Evolutionary conservation across 805 yeast genomes (phyloP).

Genomic region (Cyberlindnera maclurae): DNA sequence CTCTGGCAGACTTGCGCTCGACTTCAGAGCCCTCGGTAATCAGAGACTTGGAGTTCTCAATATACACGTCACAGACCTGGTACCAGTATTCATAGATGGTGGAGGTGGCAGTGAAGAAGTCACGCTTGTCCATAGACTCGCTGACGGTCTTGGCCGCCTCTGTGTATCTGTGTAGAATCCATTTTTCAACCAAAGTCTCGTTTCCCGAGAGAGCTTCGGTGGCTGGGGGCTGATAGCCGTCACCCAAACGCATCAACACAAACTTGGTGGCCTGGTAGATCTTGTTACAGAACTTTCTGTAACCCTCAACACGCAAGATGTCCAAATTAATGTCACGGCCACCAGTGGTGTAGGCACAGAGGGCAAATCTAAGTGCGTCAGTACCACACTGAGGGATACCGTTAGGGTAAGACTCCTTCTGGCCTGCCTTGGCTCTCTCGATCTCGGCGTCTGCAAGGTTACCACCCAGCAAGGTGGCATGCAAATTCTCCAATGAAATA

Average conservation of each 20-base stretch:
- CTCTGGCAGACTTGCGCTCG: slow-evolving; percentile 86
- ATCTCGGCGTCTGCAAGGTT: slow-evolving; percentile 87
- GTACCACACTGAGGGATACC: slow-evolving; percentile 99
- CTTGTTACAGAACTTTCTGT: slow-evolving; percentile 99
- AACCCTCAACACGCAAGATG: slow-evolving; percentile 94
- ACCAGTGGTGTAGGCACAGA: slow-evolving; percentile 97
- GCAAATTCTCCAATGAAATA: slow-evolving; percentile 71
- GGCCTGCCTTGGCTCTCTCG: slow-evolving; percentile 82
- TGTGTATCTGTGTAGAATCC: slow-evolving; percentile 88
- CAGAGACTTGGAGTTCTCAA: slow-evolving; percentile 91
- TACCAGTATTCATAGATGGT: slow-evolving; percentile 92
- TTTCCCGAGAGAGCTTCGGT: slow-evolving; percentile 57
- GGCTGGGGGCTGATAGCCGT: slow-evolving; percentile 77
- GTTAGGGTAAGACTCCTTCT: slow-evolving; percentile 81
- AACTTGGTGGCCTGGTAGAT: slow-evolving; percentile 98
- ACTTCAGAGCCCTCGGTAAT: slow-evolving; percentile 84
- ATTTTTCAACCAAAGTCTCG: slow-evolving; percentile 88
- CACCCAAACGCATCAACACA: slow-evolving; percentile 88
- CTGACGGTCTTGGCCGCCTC: slow-evolving; percentile 59
- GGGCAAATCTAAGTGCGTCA: slow-evolving; percentile 95
- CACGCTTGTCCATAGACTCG: slow-evolving; percentile 70
- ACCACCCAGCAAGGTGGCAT: slow-evolving; percentile 69
- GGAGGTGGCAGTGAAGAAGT: slow-evolving; percentile 81
- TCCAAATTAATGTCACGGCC: slow-evolving; percentile 97
- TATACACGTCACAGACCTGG: slow-evolving; percentile 94